A percentile compares a stretch with the other conserved stretches of the same genome.
Evolutionary conservation across 257 asterid genomes (phyloP).

Genomic region (Jacaranda copaia): DNA sequence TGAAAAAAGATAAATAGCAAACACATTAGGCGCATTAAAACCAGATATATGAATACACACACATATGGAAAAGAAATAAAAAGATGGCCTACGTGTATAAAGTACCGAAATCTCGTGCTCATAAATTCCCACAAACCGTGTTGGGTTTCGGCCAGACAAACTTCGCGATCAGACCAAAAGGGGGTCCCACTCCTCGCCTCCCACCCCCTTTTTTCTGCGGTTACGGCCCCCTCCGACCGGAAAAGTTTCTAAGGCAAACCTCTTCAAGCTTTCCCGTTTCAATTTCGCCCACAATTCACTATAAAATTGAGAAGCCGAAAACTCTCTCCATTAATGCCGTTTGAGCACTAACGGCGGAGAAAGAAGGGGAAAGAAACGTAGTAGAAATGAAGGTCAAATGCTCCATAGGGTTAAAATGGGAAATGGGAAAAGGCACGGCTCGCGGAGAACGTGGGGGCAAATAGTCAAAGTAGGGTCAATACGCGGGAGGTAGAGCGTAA

Average conservation of each 20-base stretch:
- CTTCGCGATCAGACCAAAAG: constrained; percentile 46
- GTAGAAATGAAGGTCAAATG: constrained; percentile 21
- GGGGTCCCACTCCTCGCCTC: constrained; percentile 46
- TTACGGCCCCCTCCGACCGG: constrained; percentile 44
- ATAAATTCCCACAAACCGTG: constrained; percentile 51
- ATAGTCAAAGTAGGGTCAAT: constrained; percentile 28
- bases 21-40: constrained; percentile 35
- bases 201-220: constrained; percentile 28
- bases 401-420: constrained; percentile 35
- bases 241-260: constrained; percentile 35
- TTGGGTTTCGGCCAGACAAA: constrained; percentile 51
- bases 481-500: not conserved
- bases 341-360: constrained; percentile 37
- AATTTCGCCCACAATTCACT: not conserved
- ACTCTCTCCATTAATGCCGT: constrained; percentile 34
- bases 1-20: constrained; percentile 26
- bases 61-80: constrained; percentile 2
- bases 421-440: not conserved
- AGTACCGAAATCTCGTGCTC: constrained; percentile 67
- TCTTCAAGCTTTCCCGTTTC: constrained; percentile 21
- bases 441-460: constrained; percentile 29
- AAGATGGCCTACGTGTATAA: constrained; percentile 34
- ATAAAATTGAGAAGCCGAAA: constrained; percentile 19
- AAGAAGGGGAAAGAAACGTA: constrained; percentile 7
- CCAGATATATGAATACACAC: constrained; percentile 23